Evolutionary conservation across 2,329 filamentous ascomycete species (phyloP).

Genomic region (Dryadomyces sulphureus): DNA sequence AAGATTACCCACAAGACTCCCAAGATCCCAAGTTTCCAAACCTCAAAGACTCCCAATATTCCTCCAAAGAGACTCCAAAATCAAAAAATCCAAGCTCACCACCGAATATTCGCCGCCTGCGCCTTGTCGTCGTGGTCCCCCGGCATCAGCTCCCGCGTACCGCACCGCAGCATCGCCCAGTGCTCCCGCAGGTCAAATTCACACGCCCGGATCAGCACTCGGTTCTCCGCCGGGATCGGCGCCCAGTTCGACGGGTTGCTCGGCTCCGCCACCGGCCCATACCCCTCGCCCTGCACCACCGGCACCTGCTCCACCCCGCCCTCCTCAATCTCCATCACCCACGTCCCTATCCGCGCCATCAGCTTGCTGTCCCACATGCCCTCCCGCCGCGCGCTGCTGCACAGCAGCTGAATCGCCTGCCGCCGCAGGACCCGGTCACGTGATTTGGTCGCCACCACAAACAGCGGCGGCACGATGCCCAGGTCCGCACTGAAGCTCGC

Average conservation of each 20-base stretch:
- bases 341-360: conserved; percentile 37
- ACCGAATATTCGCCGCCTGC: conserved; percentile 28
- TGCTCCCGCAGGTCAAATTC: conserved; percentile 41
- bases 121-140: conserved; percentile 32
- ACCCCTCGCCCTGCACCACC: not conserved
- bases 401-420: conserved; percentile 45
- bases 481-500: conserved; percentile 49
- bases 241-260: not conserved
- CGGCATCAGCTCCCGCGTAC: conserved; percentile 34
- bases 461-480: conserved; percentile 50
- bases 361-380: conserved; percentile 56
- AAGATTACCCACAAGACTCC: no score
- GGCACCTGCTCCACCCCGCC: conserved; percentile 19
- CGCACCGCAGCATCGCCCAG: conserved; percentile 34
- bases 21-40: no score
- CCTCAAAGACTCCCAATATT: not conserved
- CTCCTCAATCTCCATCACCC: conserved; percentile 42
- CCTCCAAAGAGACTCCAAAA: not conserved
- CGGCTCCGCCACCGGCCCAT: not conserved
- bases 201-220: conserved; percentile 40
- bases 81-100: conserved; percentile 20
- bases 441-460: conserved; percentile 52
- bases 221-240: conserved; percentile 34
- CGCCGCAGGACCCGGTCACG: conserved; percentile 40
- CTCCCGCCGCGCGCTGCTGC: conserved; percentile 45